Base-by-base conservation (phyloP, 495 filamentous ascomycete species). In the Podospora didyma region DNA sequence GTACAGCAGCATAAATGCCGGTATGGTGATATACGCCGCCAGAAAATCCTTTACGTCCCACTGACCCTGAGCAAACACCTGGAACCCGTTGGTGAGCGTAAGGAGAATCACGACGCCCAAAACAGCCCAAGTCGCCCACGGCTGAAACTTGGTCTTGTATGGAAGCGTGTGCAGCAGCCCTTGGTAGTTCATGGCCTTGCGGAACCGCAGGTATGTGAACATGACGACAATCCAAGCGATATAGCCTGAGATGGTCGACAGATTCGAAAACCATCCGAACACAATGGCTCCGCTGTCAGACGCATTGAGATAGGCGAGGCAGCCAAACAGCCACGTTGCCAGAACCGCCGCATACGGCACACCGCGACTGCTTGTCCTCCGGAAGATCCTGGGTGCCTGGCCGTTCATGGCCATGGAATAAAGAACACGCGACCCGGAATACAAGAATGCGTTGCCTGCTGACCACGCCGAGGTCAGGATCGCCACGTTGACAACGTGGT, bases 361-460 rank as follows among this genome's bases (percentile, higher is more conserved):
- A 16, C 86, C 86, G 26, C 71, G 68, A 34, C 67, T 73, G 42
- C 77, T 82, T 28, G 82, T 86, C 19, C 56, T 69, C 22, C 59
- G 56, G 58, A 91, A 79, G 54, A 86, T 58, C 0, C 63, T 65
- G 0, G 88, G 89, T 0, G 88, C 88, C 34, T 86, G 82, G 7
- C 85, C 80, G 51, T 84, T 75, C 12, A 69, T 49, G 1, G 87
- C 85, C 59, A 89, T 79, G 19, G 84, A 84, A 63, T 88, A 87
- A 7, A 93, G 77, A 53, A 86, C 86, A n/a, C 90, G 83, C 0
- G 84, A 87, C n/a, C 86, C 88, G 31, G 86, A 89, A 73, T 90
- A 93, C 52, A 92, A 76, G 76, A 89, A 90, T 2, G 87, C 85
- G 64, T 95, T 95, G 48, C 82, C 89, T 26, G 76, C 76, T 7